A percentile compares a stretch with the other conserved stretches of the same genome.
Evolutionary conservation across 2,329 filamentous ascomycete species (phyloP).

Genomic region (Raffaelea ambrosiae): DNA sequence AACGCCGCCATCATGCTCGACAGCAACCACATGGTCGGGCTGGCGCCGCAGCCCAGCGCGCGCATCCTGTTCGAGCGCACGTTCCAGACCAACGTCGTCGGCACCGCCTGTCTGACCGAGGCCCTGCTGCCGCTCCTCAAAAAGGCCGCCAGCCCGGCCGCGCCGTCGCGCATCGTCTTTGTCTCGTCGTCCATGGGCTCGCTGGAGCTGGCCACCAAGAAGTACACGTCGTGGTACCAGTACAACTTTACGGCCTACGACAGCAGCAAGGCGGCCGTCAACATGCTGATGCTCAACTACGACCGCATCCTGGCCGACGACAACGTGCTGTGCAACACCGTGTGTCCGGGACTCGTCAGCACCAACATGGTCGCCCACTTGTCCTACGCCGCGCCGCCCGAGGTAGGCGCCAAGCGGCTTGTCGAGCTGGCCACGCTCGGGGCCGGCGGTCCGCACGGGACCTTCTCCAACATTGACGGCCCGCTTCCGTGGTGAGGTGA

Average conservation of each 20-base stretch:
- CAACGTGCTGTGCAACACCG: slow-evolving; percentile 22
- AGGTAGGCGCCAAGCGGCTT: slow-evolving; percentile 19
- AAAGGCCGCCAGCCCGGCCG: slow-evolving; percentile 11
- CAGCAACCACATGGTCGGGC: too few species aligned
- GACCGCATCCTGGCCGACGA: slow-evolving; percentile 17
- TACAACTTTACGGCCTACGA: slow-evolving; percentile 11
- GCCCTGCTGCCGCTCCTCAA: slow-evolving; percentile 22
- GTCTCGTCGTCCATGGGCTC: slow-evolving; percentile 14
- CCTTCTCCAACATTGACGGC: slow-evolving; percentile 18
- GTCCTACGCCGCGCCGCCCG: slow-evolving; percentile 11
- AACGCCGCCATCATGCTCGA: background rate
- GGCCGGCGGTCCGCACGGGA: slow-evolving; percentile 19
- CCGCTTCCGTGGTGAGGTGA: background rate
- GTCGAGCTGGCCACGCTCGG: slow-evolving; percentile 20
- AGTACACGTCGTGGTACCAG: background rate
- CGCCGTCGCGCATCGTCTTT: slow-evolving; percentile 10
- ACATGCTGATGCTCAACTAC: slow-evolving; percentile 16
- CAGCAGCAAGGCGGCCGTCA: slow-evolving; percentile 16
- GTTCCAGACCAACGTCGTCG: slow-evolving; percentile 22
- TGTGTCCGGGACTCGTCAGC: slow-evolving; percentile 25
- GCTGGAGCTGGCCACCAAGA: slow-evolving; percentile 11
- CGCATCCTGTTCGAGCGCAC: slow-evolving; percentile 6
- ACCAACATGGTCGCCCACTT: slow-evolving; percentile 16
- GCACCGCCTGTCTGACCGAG: slow-evolving; percentile 17
- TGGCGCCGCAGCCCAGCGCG: background rate